Conservation (phyloP, 495 filamentous ascomycete species). For the Talaromyces nanjingensis region DNA sequence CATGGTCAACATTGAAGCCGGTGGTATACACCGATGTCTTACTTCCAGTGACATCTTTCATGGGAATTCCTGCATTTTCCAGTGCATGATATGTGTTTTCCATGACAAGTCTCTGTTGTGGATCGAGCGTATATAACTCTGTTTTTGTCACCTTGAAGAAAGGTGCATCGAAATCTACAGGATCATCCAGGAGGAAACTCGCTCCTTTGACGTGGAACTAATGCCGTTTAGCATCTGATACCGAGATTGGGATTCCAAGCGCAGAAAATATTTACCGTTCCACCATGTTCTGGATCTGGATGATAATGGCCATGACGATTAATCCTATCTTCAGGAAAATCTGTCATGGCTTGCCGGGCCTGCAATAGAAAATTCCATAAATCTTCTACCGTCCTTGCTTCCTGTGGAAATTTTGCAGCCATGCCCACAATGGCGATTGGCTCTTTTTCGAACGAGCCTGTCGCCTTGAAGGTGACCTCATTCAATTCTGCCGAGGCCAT, state of each 20-base stretch:
- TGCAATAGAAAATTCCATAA: constrained; percentile 10
- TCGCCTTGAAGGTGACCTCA: background rate
- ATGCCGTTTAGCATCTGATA: background rate
- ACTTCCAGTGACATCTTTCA: constrained; percentile 16
- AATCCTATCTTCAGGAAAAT: constrained; percentile 9
- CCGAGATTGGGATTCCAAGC: background rate
- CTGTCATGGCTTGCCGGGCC: constrained; percentile 19
- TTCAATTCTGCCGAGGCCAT: background rate
- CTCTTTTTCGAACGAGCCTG: constrained; percentile 1
- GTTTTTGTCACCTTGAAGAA: constrained; percentile 19
- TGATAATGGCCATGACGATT: constrained; percentile 8
- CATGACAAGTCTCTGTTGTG: constrained; percentile 39
- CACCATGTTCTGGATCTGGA: constrained; percentile 5
- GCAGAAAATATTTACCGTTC: background rate
- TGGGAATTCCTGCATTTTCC: constrained; percentile 41
- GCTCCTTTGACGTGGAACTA: constrained; percentile 8
- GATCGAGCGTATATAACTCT: constrained; percentile 26
- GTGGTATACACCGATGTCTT: constrained; percentile 23
- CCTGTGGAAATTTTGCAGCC: constrained; percentile 13
- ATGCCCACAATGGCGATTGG: constrained; percentile 17
- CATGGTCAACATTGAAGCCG: constrained; percentile 24
- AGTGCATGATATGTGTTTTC: constrained; percentile 53
- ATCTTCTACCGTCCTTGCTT: background rate
- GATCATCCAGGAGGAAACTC: constrained; percentile 15
- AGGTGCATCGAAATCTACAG: constrained; percentile 15